Evolutionary conservation across 805 yeast genomes (phyloP).

Genomic region (Limtongozyma cylindracea): DNA sequence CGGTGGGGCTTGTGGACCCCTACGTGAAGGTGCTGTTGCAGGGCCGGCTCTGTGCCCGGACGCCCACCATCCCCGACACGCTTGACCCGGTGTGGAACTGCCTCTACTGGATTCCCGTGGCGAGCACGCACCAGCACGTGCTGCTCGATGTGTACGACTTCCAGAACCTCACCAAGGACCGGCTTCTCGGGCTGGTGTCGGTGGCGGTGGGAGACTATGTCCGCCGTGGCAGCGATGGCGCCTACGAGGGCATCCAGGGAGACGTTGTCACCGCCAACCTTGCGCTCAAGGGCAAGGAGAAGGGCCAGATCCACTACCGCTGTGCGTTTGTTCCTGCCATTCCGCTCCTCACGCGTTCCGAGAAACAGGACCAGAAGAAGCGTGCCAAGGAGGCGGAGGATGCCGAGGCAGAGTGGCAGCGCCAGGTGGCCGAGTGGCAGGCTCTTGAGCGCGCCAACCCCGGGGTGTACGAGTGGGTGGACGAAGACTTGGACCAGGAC

Average conservation of each 20-base stretch:
- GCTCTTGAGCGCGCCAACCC: conserved; percentile 32
- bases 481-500: conserved; percentile 10
- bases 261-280: conserved; percentile 16
- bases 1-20: conserved; percentile 56
- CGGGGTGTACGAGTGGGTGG: conserved; percentile 38
- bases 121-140: conserved; percentile 32
- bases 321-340: conserved; percentile 40
- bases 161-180: conserved; percentile 35
- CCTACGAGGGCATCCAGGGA: conserved; percentile 24
- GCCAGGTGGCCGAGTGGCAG: conserved; percentile 21
- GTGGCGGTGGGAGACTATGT: conserved; percentile 22
- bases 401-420: conserved; percentile 13
- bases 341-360: conserved; percentile 30
- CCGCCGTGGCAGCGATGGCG: conserved; percentile 20
- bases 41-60: conserved; percentile 28
- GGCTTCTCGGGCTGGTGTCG: conserved; percentile 32
- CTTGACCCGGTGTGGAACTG: conserved; percentile 33
- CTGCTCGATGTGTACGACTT: conserved; percentile 39
- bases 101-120: conserved; percentile 32
- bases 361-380: conserved; percentile 17
- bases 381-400: conserved; percentile 9
- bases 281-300: conserved; percentile 9
- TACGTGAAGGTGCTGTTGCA: conserved; percentile 33
- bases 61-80: conserved; percentile 26
- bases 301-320: conserved; percentile 25